Evolutionary conservation across 2,329 filamentous ascomycete species (phyloP).

Genomic region (Penicillium sp.): DNA sequence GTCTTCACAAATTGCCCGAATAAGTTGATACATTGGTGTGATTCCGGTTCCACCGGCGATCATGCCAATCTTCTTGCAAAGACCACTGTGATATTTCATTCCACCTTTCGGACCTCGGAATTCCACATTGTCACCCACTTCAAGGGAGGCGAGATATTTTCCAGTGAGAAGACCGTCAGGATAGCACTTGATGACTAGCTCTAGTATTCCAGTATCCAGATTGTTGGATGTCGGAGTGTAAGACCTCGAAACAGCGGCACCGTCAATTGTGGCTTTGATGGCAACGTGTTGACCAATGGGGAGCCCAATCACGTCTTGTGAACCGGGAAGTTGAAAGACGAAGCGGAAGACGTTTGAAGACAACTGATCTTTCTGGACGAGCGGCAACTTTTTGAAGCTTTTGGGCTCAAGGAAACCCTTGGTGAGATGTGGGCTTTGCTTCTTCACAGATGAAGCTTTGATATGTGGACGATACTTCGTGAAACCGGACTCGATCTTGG

Average conservation of each 20-base stretch:
- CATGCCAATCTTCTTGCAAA: slow-evolving; percentile 40
- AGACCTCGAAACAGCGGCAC: slow-evolving; percentile 51
- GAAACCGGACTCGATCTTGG: slow-evolving; percentile 29
- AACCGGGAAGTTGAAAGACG: slow-evolving; percentile 51
- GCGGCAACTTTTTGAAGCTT: slow-evolving; percentile 50
- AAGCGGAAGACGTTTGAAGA: slow-evolving; percentile 44
- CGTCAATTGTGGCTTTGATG: slow-evolving; percentile 52
- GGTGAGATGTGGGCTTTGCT: slow-evolving; percentile 42
- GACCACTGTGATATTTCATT: slow-evolving; percentile 31
- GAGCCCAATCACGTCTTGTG: slow-evolving; percentile 52
- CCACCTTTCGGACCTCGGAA: slow-evolving; percentile 41
- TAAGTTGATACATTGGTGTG: slow-evolving; percentile 62
- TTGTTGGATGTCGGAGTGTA: slow-evolving; percentile 54
- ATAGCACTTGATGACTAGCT: slow-evolving; percentile 41
- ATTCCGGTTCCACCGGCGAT: slow-evolving; percentile 42
- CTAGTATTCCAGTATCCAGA: slow-evolving; percentile 33
- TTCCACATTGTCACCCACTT: slow-evolving; percentile 32
- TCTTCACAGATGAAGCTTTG: slow-evolving; percentile 42
- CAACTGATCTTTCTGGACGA: slow-evolving; percentile 34
- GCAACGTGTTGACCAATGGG: slow-evolving; percentile 61
- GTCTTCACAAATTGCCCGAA: slow-evolving; percentile 64
- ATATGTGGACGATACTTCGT: slow-evolving; percentile 39
- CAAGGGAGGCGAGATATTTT: slow-evolving; percentile 14
- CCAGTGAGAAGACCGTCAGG: slow-evolving; percentile 35
- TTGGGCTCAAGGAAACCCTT: slow-evolving; percentile 55